Conservation (phyloP, 129 eudicot genomes). For the Rutidosis leptorrhynchoides region DNA sequence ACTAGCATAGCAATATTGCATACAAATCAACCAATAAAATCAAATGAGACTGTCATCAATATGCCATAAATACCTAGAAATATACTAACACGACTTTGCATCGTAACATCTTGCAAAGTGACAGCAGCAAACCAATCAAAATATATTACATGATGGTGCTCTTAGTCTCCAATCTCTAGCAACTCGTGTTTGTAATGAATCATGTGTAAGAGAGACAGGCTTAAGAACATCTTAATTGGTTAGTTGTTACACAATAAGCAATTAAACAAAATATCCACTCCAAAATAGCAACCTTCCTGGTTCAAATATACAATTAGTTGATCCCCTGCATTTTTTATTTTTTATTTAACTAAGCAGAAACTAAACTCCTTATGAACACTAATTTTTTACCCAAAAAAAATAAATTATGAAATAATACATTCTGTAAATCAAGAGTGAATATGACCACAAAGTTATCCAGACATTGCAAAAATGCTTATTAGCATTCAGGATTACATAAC, state of each 20-base stretch:
- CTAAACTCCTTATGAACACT: neutral
- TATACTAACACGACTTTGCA: neutral
- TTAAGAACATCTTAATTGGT: too few relatives aligned
- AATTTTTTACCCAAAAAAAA: neutral
- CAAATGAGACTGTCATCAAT: neutral
- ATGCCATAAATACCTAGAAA: neutral
- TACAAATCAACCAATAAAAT: neutral
- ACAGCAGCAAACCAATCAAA: too few relatives aligned
- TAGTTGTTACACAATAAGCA: neutral
- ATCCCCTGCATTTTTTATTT: neutral
- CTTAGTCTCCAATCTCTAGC: too few relatives aligned
- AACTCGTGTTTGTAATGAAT: too few relatives aligned
- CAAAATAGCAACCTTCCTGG: too few relatives aligned
- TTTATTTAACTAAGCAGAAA: conserved; percentile 8
- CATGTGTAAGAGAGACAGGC: too few relatives aligned
- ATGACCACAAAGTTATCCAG: conserved; percentile 9
- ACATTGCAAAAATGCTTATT: too few relatives aligned
- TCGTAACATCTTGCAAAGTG: neutral
- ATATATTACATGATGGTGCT: too few relatives aligned
- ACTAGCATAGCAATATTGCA: neutral
- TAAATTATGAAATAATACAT: neutral
- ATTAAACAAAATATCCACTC: neutral
- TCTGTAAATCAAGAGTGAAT: conserved; percentile 3
- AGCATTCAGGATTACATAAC: too few relatives aligned
- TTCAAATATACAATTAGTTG: neutral